Evolutionary conservation across 1,284 basidiomycete species (phyloP).

Genomic region (Trametes pubescens): DNA sequence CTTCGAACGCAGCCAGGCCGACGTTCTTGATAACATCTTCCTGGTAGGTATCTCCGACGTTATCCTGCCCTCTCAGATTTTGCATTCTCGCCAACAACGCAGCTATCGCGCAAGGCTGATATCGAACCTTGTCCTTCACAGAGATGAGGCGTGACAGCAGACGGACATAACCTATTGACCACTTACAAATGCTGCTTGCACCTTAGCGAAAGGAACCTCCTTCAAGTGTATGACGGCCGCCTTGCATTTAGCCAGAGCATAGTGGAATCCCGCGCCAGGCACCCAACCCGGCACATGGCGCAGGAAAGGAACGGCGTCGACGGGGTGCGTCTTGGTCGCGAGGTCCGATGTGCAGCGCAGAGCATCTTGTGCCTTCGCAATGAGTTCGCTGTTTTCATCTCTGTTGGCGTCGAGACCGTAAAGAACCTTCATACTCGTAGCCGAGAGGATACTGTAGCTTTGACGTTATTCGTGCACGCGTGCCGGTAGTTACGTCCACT

Average conservation of each 20-base stretch:
- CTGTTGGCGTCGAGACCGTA: slow-evolving; percentile 21
- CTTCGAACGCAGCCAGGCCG: slow-evolving; percentile 15
- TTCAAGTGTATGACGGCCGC: neutral
- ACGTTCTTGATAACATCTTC: slow-evolving; percentile 24
- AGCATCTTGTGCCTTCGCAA: slow-evolving; percentile 7
- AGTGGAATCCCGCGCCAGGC: slow-evolving; percentile 13
- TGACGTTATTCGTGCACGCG: too few species aligned
- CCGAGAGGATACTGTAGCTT: neutral
- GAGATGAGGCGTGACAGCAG: neutral
- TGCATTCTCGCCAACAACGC: neutral
- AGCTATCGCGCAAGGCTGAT: neutral
- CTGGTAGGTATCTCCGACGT: neutral
- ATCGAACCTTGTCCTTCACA: neutral
- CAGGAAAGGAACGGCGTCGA: slow-evolving; percentile 27
- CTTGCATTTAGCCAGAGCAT: neutral
- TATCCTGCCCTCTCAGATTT: too few species aligned
- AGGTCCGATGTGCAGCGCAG: slow-evolving; percentile 1
- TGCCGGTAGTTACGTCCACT: neutral
- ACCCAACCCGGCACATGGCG: slow-evolving; percentile 25
- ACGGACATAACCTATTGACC: neutral
- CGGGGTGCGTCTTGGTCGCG: slow-evolving; percentile 6
- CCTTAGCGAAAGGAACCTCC: neutral
- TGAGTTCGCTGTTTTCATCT: slow-evolving; percentile 13
- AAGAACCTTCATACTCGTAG: slow-evolving; percentile 15
- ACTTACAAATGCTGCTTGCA: slow-evolving; percentile 9